phyloP scores from a whole-genome alignment of 2,329 filamentous ascomycete genomes.

The Hypomyces rosellus region DNA sequence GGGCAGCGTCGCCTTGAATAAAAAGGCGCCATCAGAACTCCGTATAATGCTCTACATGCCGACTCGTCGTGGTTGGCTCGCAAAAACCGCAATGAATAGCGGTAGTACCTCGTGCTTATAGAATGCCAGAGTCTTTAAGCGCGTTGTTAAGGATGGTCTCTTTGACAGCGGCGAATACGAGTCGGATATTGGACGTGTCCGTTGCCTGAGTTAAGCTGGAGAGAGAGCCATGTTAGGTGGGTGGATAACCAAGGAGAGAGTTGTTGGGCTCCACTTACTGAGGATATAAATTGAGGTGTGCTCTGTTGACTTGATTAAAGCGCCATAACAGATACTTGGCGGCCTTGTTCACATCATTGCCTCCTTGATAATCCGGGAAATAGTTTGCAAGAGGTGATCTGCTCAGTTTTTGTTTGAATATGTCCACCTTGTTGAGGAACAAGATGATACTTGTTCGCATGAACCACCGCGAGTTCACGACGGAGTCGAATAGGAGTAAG shows the following conservation, averaged over 20 bases:
- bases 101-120: conserved; percentile 44
- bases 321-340: conserved; percentile 97
- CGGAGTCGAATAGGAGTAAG: conserved; percentile 90
- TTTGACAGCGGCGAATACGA: conserved; percentile 97
- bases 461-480: conserved; percentile 98
- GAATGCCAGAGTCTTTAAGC: conserved; percentile 93
- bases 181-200: conserved; percentile 94
- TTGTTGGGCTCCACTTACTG: conserved; percentile 57
- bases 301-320: conserved; percentile 97
- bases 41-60: conserved; percentile 18
- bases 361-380: conserved; percentile 95
- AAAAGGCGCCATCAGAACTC: conserved; percentile 10
- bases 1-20: conserved; percentile 5
- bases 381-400: conserved; percentile 89
- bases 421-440: conserved; percentile 97
- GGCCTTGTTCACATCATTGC: conserved; percentile 95
- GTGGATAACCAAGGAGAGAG: background rate
- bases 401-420: conserved; percentile 91
- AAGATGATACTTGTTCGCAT: conserved; percentile 98
- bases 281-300: conserved; percentile 92
- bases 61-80: conserved; percentile 13
- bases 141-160: conserved; percentile 98
- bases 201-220: conserved; percentile 91
- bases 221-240: conserved; percentile 13
- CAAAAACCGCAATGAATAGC: background rate